Base-by-base conservation (phyloP, 768 basidiomycete species). In the Hygrophorus russula region DNA sequence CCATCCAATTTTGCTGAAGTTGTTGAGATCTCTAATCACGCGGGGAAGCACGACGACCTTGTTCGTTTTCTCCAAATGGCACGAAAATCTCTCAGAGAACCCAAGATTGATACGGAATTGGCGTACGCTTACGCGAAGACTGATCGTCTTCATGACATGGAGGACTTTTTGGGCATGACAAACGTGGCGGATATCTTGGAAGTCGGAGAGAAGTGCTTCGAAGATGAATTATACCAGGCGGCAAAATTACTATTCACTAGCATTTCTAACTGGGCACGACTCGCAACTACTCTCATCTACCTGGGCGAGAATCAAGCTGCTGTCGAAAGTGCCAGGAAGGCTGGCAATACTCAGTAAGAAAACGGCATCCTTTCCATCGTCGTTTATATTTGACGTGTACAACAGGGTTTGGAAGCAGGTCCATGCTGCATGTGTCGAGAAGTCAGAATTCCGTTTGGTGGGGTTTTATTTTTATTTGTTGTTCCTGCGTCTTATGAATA, bases 141-240 rank as follows among this genome's bases (percentile, higher is more conserved):
- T 28, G 96, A 98, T 58, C 82, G 96, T 41, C 66, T 99, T 11
- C 94, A 98, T 58, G 96, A 99, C 57, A 98, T 98, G 96, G 96
- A 99, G 56, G 96, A 99, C 66, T 99, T 99, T 77, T 68, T 99
- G 51, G 74, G 74, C 17, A 94, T 97, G 87, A 99, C 96, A 35
- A 99, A 99, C 51, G 96, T 99, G 37, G 96, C 96, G 4, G 96
- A 99, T 57, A 71, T 97, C 40, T 72, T 99, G 15, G 87, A 89
- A 51, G 96, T 98, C 42, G 96, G 96, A 60, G 96, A 99, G 71
- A 97, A 98, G 63, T 98, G 93, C 58, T 99, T 99, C 68, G 90
- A 98, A 56, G 96, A 97, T 48, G 90, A 91, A 57, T 70, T 99
- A 20, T 99, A 98, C 62, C 91, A 98, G 54, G 96, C 96, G 38